Conservation (phyloP, 352 stramenopile genomes). For the Globisporangium carolinianum region DNA sequence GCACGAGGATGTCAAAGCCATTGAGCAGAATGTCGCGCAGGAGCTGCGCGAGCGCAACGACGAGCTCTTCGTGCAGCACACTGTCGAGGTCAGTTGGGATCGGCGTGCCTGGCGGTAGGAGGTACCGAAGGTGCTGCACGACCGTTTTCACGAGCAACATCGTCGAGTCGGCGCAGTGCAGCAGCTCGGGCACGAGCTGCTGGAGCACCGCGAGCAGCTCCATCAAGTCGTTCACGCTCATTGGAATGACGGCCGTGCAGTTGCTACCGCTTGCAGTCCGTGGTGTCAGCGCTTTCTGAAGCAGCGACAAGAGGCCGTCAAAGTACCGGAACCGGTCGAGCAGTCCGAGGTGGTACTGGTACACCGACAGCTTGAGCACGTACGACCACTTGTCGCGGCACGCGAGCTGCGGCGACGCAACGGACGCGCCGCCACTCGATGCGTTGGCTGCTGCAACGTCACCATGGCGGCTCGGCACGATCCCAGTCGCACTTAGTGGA, state of each 20-base stretch:
- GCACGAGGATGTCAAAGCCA: slow-evolving; percentile 64
- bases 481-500: not conserved
- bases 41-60: slow-evolving; percentile 62
- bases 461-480: slow-evolving; percentile 23
- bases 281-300: slow-evolving; percentile 74
- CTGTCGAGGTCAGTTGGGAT: slow-evolving; percentile 33
- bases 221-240: slow-evolving; percentile 73
- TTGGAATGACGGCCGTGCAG: slow-evolving; percentile 35
- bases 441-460: slow-evolving; percentile 14
- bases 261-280: slow-evolving; percentile 21
- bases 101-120: slow-evolving; percentile 49
- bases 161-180: slow-evolving; percentile 40
- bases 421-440: slow-evolving; percentile 3
- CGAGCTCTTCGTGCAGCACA: slow-evolving; percentile 58
- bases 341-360: slow-evolving; percentile 73
- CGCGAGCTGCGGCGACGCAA: slow-evolving; percentile 25
- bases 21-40: slow-evolving; percentile 67
- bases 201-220: slow-evolving; percentile 67
- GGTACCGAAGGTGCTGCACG: slow-evolving; percentile 67
- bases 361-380: slow-evolving; percentile 71
- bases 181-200: slow-evolving; percentile 65
- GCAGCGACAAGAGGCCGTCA: slow-evolving; percentile 64
- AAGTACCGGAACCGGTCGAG: slow-evolving; percentile 75
- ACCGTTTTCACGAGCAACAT: slow-evolving; percentile 74
- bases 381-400: slow-evolving; percentile 81